Base-by-base conservation (phyloP, 345 rosid species). In the Excoecaria cochinchinensis region DNA sequence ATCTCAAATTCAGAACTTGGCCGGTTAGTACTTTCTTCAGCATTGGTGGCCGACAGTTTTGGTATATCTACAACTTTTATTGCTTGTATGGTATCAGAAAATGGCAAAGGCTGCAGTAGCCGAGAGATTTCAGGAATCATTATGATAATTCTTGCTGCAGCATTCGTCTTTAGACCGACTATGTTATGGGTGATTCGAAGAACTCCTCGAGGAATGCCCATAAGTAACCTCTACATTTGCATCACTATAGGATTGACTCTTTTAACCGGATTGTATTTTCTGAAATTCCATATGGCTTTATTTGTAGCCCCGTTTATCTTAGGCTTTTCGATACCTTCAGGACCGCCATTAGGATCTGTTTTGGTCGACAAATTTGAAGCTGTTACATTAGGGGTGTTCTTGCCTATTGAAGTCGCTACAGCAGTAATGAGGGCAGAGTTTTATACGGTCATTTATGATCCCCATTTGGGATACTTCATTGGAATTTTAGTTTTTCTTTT, bases 291-390 rank as follows among this genome's bases (percentile, higher is more conserved):
- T 48, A 70, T 16, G 48, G 16, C 61, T 74, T 25, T 51, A 66
- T 51, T 64, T 59, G 2, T 83, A 0, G 84, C 86, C 0, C 79
- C 88, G 2, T 74, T 83, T 22, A 5, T 83, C 55, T 4, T 83
- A 5, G 89, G 91, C 12, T 79, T 88, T 66, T 78, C 84, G 56
- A 72, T 85, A 6, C 88, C 90, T 0, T 61, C 79, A 3, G 90
- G 88, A 0, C 85, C 90, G 0, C 88, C 90, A 0, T 14, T 88
- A 47, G 89, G 87, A 40, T 83, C 89, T 16, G 47, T 78, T 3
- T 60, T 88, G 59, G 74, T 75, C 0, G 81, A 77, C 6, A 88
- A 67, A 53, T 69, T 86, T 0, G 86, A 82, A 4, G 11, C 77
- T 36, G 9, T 88, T 36, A 67, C 78, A 13, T 22, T 40, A 24